These are phyloP conservation scores for Trichoderma koningiopsis DNA, from an alignment of 2,329 filamentous ascomycete species.

Conservation along the genomic window DNA sequence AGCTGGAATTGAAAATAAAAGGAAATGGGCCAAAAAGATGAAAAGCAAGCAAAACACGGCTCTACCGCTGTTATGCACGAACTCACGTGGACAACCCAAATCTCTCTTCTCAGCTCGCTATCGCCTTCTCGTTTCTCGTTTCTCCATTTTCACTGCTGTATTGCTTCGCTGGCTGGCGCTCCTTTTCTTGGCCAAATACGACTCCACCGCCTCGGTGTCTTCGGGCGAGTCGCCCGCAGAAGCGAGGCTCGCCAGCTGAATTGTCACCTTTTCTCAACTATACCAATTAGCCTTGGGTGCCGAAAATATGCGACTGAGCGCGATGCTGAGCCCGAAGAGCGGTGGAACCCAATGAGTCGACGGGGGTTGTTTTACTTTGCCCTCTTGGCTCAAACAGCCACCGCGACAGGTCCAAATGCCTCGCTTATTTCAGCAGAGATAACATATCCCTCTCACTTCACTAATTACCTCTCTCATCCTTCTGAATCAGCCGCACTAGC, in stretches of 20 bases:
- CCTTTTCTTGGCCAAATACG: not conserved
- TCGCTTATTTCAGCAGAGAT: not conserved
- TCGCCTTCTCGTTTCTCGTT: not conserved
- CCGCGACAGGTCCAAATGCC: not conserved
- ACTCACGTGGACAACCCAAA: not conserved
- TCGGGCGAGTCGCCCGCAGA: not conserved
- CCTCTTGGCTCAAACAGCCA: conserved; percentile 1
- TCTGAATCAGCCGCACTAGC: not conserved
- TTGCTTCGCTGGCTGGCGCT: not conserved
- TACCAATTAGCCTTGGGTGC: not conserved
- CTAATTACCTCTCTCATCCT: not conserved
- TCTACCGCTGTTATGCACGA: not conserved
- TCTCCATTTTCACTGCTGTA: not conserved
- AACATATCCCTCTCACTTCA: not conserved
- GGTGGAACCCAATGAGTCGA: conserved; percentile 13
- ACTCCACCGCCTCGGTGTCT: conserved; percentile 4
- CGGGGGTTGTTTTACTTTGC: not conserved
- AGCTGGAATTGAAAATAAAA: not conserved
- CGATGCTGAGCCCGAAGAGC: conserved; percentile 19
- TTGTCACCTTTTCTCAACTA: not conserved
- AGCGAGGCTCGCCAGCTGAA: conserved; percentile 10
- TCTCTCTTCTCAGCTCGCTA: not conserved
- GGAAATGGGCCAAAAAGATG: not conserved
- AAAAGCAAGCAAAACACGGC: not conserved
- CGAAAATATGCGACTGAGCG: conserved; percentile 11